A percentile compares a stretch with the other conserved stretches of the same genome.
Conservation (phyloP, 1,284 basidiomycete species). For the Ustilago loliicola region DNA sequence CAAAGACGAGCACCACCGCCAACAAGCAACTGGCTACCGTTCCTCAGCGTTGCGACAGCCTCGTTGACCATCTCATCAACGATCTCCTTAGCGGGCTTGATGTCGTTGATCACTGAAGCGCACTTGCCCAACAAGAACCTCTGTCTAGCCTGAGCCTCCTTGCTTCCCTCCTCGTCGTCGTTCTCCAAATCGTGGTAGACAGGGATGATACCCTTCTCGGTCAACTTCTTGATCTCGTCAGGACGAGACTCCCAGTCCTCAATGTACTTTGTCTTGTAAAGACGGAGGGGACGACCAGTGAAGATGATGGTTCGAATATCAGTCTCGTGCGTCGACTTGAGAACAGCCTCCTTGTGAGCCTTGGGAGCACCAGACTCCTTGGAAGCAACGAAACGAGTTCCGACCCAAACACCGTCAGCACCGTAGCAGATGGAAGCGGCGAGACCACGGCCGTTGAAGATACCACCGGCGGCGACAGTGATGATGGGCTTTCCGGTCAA, state of each 20-base stretch:
- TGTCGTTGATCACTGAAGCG: conserved; percentile 75
- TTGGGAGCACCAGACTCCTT: conserved; percentile 62
- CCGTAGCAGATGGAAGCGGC: conserved; percentile 63
- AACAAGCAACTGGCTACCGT: conserved; percentile 46
- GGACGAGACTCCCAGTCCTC: conserved; percentile 63
- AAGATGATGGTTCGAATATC: conserved; percentile 66
- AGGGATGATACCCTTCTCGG: conserved; percentile 63
- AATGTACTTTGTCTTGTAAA: conserved; percentile 59
- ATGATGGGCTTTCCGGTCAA: conserved; percentile 64
- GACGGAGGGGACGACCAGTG: conserved; percentile 83
- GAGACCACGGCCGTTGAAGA: conserved; percentile 61
- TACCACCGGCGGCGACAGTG: conserved; percentile 63
- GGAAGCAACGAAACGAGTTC: conserved; percentile 86
- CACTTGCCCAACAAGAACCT: conserved; percentile 64
- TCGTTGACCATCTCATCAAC: conserved; percentile 64
- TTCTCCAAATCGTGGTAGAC: conserved; percentile 64
- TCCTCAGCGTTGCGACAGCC: conserved; percentile 53
- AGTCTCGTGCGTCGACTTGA: conserved; percentile 64
- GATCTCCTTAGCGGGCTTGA: conserved; percentile 62
- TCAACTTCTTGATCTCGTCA: conserved; percentile 66
- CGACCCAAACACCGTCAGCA: conserved; percentile 71
- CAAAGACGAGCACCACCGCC: conserved; percentile 36
- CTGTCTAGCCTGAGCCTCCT: conserved; percentile 51
- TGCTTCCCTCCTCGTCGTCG: conserved; percentile 62
- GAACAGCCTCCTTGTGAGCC: conserved; percentile 65